These are phyloP conservation scores for Pseudognaphalium luteoalbum DNA, from an alignment of 129 eudicot genomes.

Conservation along the genomic window DNA sequence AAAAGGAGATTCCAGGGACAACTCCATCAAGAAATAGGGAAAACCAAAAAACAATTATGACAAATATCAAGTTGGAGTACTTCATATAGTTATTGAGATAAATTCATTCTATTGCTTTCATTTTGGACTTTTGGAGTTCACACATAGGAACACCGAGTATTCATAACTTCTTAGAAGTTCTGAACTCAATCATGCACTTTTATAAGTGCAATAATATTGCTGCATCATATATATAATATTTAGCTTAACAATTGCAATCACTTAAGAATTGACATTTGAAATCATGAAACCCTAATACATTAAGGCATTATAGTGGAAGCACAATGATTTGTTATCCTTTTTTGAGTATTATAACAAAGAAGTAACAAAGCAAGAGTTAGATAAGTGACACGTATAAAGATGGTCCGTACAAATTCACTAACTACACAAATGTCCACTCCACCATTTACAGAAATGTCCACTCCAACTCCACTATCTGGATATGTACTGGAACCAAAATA, in stretches of 20 bases:
- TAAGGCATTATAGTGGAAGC: neutral
- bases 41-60: neutral
- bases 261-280: neutral
- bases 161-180: neutral
- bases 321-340: neutral
- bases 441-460: neutral
- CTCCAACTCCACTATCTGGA: neutral
- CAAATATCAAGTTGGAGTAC: neutral
- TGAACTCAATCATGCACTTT: neutral
- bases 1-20: neutral
- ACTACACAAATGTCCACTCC: neutral
- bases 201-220: neutral
- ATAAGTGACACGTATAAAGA: neutral
- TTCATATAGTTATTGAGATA: neutral
- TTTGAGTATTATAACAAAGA: neutral
- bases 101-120: neutral
- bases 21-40: neutral
- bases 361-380: neutral
- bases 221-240: neutral
- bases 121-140: neutral
- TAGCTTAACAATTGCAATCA: neutral
- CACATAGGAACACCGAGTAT: neutral
- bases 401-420: neutral
- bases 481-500: constrained; percentile 3
- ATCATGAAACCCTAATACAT: neutral